These are phyloP conservation scores for Candida hungchunana DNA, from an alignment of 805 yeast genomes.

Conservation along the genomic window DNA sequence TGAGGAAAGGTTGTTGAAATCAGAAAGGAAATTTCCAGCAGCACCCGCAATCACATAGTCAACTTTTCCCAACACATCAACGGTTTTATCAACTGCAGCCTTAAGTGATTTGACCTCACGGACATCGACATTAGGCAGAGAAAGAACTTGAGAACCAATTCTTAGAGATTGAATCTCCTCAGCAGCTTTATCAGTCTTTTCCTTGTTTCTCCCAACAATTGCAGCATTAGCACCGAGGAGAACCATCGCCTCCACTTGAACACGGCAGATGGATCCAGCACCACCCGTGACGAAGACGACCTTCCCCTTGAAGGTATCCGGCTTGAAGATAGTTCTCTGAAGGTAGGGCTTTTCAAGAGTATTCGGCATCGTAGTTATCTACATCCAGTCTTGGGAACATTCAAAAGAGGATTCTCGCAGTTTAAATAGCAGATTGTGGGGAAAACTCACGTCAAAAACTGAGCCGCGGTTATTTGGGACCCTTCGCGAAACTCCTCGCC, in stretches of 20 bases:
- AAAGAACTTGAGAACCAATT: slow-evolving; percentile 62
- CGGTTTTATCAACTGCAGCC: slow-evolving; percentile 62
- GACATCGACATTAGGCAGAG: slow-evolving; percentile 74
- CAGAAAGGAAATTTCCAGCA: slow-evolving; percentile 88
- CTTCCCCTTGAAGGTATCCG: slow-evolving; percentile 72
- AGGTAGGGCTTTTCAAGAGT: slow-evolving; percentile 28
- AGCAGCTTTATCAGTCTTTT: slow-evolving; percentile 66
- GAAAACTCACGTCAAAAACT: not conserved
- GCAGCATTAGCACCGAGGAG: slow-evolving; percentile 83
- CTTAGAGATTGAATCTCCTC: slow-evolving; percentile 55
- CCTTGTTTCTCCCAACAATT: slow-evolving; percentile 72
- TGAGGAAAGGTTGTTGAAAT: slow-evolving; percentile 70
- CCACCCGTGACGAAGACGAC: slow-evolving; percentile 94
- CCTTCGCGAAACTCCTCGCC: too few relatives aligned
- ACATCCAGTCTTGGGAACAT: not conserved
- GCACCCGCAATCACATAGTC: slow-evolving; percentile 94
- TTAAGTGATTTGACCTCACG: slow-evolving; percentile 58
- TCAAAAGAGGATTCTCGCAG: not conserved
- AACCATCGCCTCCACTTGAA: slow-evolving; percentile 82
- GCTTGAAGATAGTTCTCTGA: slow-evolving; percentile 38
- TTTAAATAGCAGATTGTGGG: not conserved
- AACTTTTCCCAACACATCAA: slow-evolving; percentile 65
- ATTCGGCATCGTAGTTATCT: slow-evolving; percentile 5
- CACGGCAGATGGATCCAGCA: slow-evolving; percentile 92
- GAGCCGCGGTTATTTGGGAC: not conserved